A percentile compares a stretch with the other conserved stretches of the same genome.
Evolutionary conservation across 2,329 filamentous ascomycete species (phyloP).

Genomic region (Chaetomium strumarium): DNA sequence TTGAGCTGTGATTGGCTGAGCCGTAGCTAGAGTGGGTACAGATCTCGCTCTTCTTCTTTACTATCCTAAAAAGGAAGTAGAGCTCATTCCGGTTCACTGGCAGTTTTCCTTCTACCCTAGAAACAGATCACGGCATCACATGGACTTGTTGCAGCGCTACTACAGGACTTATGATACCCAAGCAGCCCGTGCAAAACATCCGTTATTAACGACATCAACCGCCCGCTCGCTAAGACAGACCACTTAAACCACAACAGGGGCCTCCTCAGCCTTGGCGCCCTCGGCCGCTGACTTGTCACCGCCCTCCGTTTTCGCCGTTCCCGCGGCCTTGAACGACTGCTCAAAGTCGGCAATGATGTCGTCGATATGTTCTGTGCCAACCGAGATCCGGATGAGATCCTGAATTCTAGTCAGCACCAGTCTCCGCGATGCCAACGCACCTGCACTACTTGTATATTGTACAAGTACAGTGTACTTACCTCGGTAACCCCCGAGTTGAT

Average conservation of each 20-base stretch:
- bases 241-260: constrained; percentile 33
- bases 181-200: not conserved
- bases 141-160: no score
- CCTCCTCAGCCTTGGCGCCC: constrained; percentile 35
- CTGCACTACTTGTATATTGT: no score
- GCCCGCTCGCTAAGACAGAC: constrained; percentile 6
- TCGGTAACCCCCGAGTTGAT: constrained; percentile 74
- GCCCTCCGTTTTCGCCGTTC: constrained; percentile 37
- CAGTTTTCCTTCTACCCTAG: not conserved
- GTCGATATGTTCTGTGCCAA: constrained; percentile 94
- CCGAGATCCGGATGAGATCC: constrained; percentile 90
- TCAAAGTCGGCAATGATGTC: constrained; percentile 95
- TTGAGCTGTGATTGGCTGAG: constrained; percentile 7
- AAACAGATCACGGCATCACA: not conserved
- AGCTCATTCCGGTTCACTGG: not conserved
- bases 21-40: not conserved
- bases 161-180: no score
- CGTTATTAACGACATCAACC: not conserved
- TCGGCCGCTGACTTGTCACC: constrained; percentile 22
- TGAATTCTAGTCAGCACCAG: constrained; percentile 29
- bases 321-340: constrained; percentile 69
- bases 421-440: constrained; percentile 3
- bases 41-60: not conserved
- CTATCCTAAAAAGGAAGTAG: not conserved
- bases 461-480: no score